Evolutionary conservation across 345 rosid genomes (phyloP).

Genomic region (Salix dunnii): DNA sequence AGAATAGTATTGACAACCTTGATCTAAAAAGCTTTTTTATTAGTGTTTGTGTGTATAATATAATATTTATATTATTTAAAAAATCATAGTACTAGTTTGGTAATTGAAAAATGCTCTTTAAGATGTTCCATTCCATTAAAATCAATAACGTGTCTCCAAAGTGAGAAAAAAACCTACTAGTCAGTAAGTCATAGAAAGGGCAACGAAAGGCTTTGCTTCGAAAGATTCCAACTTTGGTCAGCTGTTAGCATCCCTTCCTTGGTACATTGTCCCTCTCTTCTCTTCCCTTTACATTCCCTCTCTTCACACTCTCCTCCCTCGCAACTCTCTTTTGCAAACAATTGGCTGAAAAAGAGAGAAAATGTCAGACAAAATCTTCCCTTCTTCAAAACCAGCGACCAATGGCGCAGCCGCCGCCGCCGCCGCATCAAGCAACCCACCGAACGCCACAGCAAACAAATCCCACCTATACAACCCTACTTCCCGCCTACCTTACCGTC

Average conservation of each 20-base stretch:
- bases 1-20: too few species aligned
- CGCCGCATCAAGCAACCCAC: constrained; percentile 11
- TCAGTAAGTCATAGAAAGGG: background rate
- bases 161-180: constrained; percentile 1
- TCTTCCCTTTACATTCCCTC: background rate
- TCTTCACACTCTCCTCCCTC: too few species aligned
- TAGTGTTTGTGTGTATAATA: too few species aligned
- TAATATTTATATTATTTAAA: too few species aligned
- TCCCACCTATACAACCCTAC: constrained; percentile 56
- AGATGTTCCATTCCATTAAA: constrained; percentile 2
- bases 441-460: constrained; percentile 29
- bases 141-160: constrained; percentile 9
- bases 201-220: background rate
- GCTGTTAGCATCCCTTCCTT: background rate
- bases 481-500: constrained; percentile 56
- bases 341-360: background rate
- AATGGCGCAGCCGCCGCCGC: constrained; percentile 9
- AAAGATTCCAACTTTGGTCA: constrained; percentile 8
- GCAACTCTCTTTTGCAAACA: background rate
- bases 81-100: too few species aligned
- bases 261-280: background rate
- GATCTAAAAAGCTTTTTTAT: too few species aligned
- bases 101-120: too few species aligned
- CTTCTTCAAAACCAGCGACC: constrained; percentile 42
- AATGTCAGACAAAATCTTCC: constrained; percentile 72